Evolutionary conservation across 108 stramenopile species (phyloP).

Genomic region (Discostella pseudostelligera): DNA sequence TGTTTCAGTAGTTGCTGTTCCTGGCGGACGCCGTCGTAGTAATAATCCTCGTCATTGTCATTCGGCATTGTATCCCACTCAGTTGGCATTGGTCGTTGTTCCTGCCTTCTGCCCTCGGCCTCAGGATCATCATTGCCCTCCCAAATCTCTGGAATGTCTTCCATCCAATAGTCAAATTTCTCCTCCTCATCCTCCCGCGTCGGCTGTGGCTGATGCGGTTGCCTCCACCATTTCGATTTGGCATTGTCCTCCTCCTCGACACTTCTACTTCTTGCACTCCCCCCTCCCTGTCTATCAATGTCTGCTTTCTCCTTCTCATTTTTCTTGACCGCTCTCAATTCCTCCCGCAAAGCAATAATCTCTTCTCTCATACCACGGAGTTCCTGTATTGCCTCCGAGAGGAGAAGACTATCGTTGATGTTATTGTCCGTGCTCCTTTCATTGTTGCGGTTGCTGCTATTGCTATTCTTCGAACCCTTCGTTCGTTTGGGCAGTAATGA

Average conservation of each 20-base stretch:
- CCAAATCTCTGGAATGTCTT: neutral
- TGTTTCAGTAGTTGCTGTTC: slow-evolving; percentile 14
- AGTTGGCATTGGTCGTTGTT: too few relatives aligned
- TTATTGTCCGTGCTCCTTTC: neutral
- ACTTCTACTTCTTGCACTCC: neutral
- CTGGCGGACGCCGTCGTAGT: slow-evolving; percentile 10
- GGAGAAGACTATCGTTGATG: slow-evolving; percentile 1
- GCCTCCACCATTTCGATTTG: neutral
- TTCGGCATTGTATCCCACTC: too few relatives aligned
- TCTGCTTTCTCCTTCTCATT: slow-evolving; percentile 22
- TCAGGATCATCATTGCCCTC: slow-evolving; percentile 22
- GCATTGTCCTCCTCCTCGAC: neutral
- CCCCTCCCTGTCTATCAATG: neutral
- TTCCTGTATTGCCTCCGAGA: slow-evolving; percentile 60
- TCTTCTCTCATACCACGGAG: slow-evolving; percentile 68
- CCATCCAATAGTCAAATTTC: neutral
- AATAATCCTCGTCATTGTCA: too few relatives aligned
- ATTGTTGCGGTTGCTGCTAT: neutral
- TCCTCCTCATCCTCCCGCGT: neutral
- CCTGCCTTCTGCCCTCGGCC: neutral
- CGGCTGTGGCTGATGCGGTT: neutral
- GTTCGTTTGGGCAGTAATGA: neutral
- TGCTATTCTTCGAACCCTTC: too few relatives aligned
- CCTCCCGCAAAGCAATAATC: slow-evolving; percentile 69
- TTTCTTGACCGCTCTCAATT: slow-evolving; percentile 55